These are phyloP conservation scores for Sporobolomyces roseus DNA, from an alignment of 768 basidiomycete genomes.

Conservation along the genomic window DNA sequence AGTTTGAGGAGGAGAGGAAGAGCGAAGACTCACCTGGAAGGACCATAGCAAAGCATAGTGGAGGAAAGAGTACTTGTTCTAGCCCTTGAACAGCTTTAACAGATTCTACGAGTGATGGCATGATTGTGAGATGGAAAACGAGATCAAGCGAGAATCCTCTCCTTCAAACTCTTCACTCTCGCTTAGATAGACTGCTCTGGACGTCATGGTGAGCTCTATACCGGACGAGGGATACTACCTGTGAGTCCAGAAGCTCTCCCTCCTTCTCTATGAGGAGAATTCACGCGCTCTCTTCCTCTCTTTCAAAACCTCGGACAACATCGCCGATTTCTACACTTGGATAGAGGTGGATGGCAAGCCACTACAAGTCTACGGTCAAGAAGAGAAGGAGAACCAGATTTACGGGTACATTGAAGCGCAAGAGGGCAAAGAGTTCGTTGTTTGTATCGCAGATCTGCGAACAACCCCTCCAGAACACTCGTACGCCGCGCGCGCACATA, in stretches of 20 bases:
- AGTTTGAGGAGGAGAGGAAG: neutral
- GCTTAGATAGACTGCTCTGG: neutral
- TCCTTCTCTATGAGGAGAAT: neutral
- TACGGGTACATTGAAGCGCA: constrained; percentile 11
- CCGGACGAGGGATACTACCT: neutral
- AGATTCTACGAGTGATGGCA: constrained; percentile 3
- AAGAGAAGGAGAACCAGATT: neutral
- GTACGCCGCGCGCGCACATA: neutral
- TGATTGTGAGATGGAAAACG: neutral
- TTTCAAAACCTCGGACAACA: neutral
- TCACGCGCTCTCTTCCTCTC: neutral
- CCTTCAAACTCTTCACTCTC: neutral
- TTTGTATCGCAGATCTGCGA: neutral
- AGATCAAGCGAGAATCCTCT: neutral
- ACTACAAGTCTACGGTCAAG: neutral
- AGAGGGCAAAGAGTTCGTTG: constrained; percentile 16
- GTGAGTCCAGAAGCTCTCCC: neutral
- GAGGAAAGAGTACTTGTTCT: constrained; percentile 23
- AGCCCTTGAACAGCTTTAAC: constrained; percentile 4
- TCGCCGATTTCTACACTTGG: neutral
- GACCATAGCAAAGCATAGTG: constrained; percentile 27
- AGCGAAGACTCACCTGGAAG: constrained; percentile 6
- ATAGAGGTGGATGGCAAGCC: neutral
- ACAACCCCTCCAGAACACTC: neutral
- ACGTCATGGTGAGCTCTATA: neutral